Conservation (phyloP, 2,329 filamentous ascomycete species). For the Cercospora citrullina region DNA sequence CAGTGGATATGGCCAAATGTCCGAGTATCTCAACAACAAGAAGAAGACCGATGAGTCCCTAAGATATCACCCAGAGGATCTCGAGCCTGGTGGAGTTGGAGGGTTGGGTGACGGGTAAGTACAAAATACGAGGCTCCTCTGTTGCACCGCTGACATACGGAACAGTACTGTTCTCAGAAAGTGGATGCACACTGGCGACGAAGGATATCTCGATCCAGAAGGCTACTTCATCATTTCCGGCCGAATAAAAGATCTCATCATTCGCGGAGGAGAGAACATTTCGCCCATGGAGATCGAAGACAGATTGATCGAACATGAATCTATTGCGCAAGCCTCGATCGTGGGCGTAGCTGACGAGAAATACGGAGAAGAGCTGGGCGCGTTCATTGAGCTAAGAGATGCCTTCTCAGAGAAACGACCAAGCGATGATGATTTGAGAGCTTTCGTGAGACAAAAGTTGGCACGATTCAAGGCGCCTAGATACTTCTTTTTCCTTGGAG, state of each 20-base stretch:
- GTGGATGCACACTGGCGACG: slow-evolving; percentile 67
- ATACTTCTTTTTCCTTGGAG: slow-evolving; percentile 32
- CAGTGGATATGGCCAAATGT: slow-evolving; percentile 73
- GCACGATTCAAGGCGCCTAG: slow-evolving; percentile 33
- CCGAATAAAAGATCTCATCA: slow-evolving; percentile 38
- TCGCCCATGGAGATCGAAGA: slow-evolving; percentile 43
- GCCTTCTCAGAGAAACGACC: slow-evolving; percentile 19
- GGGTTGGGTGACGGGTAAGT: slow-evolving; percentile 27
- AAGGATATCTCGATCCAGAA: slow-evolving; percentile 51
- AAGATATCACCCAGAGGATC: slow-evolving; percentile 30
- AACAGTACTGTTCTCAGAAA: slow-evolving; percentile 40
- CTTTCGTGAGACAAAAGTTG: slow-evolving; percentile 29
- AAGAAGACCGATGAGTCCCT: slow-evolving; percentile 74
- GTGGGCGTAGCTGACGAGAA: slow-evolving; percentile 33
- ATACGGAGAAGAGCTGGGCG: slow-evolving; percentile 34
- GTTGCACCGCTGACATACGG: neutral
- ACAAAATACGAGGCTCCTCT: neutral
- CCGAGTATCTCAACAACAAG: slow-evolving; percentile 64
- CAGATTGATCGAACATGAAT: slow-evolving; percentile 29
- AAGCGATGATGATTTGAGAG: slow-evolving; percentile 27
- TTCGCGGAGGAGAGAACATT: slow-evolving; percentile 65
- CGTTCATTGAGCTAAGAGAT: slow-evolving; percentile 39
- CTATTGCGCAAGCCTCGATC: slow-evolving; percentile 31
- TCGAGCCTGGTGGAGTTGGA: slow-evolving; percentile 30
- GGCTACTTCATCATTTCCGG: slow-evolving; percentile 43